phyloP scores from a whole-genome alignment of 768 basidiomycete species.

The Mrakia gelida region DNA sequence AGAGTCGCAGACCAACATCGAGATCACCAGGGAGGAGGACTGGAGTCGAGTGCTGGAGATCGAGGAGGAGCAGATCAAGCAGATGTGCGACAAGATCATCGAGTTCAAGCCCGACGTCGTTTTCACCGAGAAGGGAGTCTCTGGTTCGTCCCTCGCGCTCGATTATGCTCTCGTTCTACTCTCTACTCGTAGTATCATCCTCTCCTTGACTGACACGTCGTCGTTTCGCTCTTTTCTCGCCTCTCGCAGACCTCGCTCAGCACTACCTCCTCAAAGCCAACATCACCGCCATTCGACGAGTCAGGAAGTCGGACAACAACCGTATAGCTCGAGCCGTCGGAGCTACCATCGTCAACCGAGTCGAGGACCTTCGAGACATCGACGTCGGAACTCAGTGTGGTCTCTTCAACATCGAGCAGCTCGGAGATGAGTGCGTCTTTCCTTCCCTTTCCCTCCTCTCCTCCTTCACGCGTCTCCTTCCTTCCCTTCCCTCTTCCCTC shows the following conservation, averaged over 20 bases:
- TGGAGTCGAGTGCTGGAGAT: slow-evolving; percentile 89
- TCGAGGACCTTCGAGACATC: slow-evolving; percentile 85
- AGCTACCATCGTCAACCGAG: slow-evolving; percentile 92
- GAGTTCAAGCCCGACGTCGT: slow-evolving; percentile 94
- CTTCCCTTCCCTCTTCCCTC: slow-evolving; percentile 12
- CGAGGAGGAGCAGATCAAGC: slow-evolving; percentile 94
- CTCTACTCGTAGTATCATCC: no score
- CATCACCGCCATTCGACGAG: slow-evolving; percentile 90
- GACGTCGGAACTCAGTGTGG: slow-evolving; percentile 93
- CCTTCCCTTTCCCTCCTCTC: not conserved
- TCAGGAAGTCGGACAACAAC: slow-evolving; percentile 98
- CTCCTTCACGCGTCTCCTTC: not conserved
- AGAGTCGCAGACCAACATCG: slow-evolving; percentile 97
- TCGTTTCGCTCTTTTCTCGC: no score
- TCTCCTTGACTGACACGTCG: not conserved
- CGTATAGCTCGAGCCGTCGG: slow-evolving; percentile 92
- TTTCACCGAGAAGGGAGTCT: slow-evolving; percentile 96
- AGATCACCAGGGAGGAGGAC: slow-evolving; percentile 87
- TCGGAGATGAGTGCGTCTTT: slow-evolving; percentile 75
- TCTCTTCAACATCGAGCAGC: slow-evolving; percentile 93
- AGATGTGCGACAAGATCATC: slow-evolving; percentile 72
- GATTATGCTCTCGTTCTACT: not conserved
- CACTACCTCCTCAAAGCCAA: slow-evolving; percentile 80
- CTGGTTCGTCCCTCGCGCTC: slow-evolving; percentile 57
- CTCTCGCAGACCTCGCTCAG: slow-evolving; percentile 74